Evolutionary conservation across 2,329 filamentous ascomycete species (phyloP), one percentile per base, ranked within the genome.

Genomic region (Dryadomyces sulphureus): DNA sequence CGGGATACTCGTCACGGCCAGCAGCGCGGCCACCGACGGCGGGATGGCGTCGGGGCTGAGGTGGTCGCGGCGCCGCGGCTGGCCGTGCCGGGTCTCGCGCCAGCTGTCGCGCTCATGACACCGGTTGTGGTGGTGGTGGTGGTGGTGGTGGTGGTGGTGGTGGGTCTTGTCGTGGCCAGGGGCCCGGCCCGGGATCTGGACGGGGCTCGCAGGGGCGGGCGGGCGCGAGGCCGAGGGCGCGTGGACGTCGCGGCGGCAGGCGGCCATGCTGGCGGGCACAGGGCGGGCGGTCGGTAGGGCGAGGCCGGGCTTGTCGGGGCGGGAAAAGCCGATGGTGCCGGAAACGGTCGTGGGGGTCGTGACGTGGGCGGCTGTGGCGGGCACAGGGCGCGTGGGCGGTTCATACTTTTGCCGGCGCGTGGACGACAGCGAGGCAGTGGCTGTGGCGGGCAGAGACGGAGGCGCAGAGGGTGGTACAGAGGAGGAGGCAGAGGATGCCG

Each of bases 1-100:
- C 53, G 74, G 77, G 43, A 81, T 81, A 50, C 68, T 71, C 25
- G 77, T 81, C 45, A 77, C 65, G 27, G 77, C 77, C 30, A 81
- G 63, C 24, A 81, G 62, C 12, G 75, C 74, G 6, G 75, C 75
- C 24, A 81, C 68, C 0, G 75, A 77, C 0, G 76, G 68, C 5
- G 77, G 71, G 20, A 81, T 65, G 16, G 67, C 62, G 48, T 77
- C 72, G 6, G 73, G 67, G 1, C 69, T 69, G 55, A 72, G 69
- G 2, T 64, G 59, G 45, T 71, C 65, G 48, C 60, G 49, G 7
- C 19, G 20, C 1, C 17, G 47, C n/a, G n/a, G n/a, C n/a, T n/a
- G n/a, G n/a, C n/a, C n/a, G n/a, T n/a, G n/a, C n/a, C n/a, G n/a
- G n/a, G n/a, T n/a, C n/a, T n/a, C n/a, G 36, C 30, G 41, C 11